Base-by-base conservation (phyloP, 768 basidiomycete genomes). In the Crucibulum laeve region DNA sequence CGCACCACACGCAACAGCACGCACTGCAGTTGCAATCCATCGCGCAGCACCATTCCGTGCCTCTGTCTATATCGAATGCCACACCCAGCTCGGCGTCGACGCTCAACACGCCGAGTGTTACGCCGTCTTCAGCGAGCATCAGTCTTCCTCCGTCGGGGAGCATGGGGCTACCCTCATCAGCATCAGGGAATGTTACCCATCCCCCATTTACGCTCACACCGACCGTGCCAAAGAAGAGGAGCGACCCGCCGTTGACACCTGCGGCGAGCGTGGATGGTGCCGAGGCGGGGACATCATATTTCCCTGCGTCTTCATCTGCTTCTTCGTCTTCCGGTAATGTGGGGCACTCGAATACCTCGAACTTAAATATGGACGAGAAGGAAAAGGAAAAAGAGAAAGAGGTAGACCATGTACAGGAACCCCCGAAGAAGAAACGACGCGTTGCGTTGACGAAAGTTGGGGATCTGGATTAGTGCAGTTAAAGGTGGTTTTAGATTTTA, bases 21-120 rank as follows among this genome's bases (percentile, higher is more conserved):
- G 80, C 87, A 4, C 77, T 95, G 15, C 94, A 95, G 61, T 70
- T 96, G 23, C 88, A 92, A 55, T 87, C 87, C 25, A 92, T 96
- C 45, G 93, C 93, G 2, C 86, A 90, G 54, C 80, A 87, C 47
- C 82, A 91, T 56, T 85, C 80, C 2, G 76, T 87, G 26, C 79
- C 84, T 3, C 68, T 84, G 35, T 74, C 77, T 40, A 60, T 62
- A 50, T 48, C 57, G 37, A 43, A 57, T 54, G 44, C 70, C 40
- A 40, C 59, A 54, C 51, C 46, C 46, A 52, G 45, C 51, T 25
- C 52, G 33, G 48, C 63, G 4, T 61, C 67, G 11, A 48, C 62
- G 11, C 53, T 62, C 15, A 53, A 51, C 28, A 71, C 70, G 3
- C 70, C 69, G 3, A 57, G 60, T 19, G 61, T 57, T 32, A 70